Evolutionary conservation across 2,329 filamentous ascomycete genomes (phyloP), one percentile per base, ranked within the genome.

Genomic region (Colletotrichum trifolii): DNA sequence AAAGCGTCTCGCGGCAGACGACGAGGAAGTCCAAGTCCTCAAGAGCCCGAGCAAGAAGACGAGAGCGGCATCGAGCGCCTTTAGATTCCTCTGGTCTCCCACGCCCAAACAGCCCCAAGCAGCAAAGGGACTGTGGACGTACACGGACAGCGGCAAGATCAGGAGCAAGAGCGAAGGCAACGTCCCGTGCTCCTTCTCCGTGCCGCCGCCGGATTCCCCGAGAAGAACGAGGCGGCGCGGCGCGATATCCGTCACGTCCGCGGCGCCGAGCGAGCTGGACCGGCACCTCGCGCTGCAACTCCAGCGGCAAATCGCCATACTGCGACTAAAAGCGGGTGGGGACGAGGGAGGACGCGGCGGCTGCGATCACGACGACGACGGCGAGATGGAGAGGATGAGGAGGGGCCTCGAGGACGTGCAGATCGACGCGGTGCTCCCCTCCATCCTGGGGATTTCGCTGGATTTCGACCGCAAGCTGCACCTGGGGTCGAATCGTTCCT

Each of bases 41-140:
- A 38, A 57, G 17, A 53, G 33, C 13, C 47, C 52, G 4, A 10
- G 12, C 40, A 65, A 66, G 47, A 52, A 59, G 34, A 47, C 11
- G 40, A 52, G 58, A n/a, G 55, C 53, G 34, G 12, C 15, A 38
- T 39, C 39, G 13, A 40, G n/a, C 42, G 17, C 36, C 52, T 53
- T 66, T 47, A 56, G 48, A 12, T 66, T 58, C 52, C 63, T 66
- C 36, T 66, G 63, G 63, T 45, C 63, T 3, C 61, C 61, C 3
- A 40, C 61, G 4, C 45, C 33, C 46, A 46, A 8, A 45, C 40
- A 25, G 8, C 40, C 13, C 38, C 9, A 11, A n/a, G 10, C 57
- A 13, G 8, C 42, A 6, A 11, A 54, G 33, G 60, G 49, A 9
- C 40, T 66, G n/a, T 66, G 63, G 63, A 47, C 42, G 5, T 50